phyloP scores from a whole-genome alignment of 768 basidiomycete genomes.

The Suillus tomentosus region DNA sequence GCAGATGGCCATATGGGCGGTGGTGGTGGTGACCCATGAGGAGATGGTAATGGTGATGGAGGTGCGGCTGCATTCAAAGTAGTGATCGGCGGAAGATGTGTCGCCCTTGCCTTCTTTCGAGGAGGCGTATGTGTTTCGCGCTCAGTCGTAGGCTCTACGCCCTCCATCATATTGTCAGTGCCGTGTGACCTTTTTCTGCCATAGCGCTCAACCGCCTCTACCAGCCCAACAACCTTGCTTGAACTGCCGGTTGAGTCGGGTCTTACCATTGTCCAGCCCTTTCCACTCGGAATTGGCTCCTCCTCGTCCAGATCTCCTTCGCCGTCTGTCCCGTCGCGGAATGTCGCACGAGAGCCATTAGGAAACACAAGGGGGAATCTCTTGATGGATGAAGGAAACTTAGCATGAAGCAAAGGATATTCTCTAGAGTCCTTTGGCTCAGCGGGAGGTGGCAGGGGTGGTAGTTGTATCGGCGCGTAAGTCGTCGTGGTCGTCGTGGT shows the following conservation, averaged over 20 bases:
- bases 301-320: slow-evolving; percentile 73
- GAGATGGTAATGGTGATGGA: slow-evolving; percentile 83
- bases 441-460: slow-evolving; percentile 67
- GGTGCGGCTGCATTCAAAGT: slow-evolving; percentile 75
- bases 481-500: slow-evolving; percentile 91
- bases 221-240: slow-evolving; percentile 59
- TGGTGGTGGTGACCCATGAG: slow-evolving; percentile 80
- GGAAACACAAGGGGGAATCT: slow-evolving; percentile 81
- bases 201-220: slow-evolving; percentile 83
- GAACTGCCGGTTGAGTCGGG: slow-evolving; percentile 58
- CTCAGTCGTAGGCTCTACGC: slow-evolving; percentile 60
- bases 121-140: slow-evolving; percentile 52
- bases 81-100: slow-evolving; percentile 60
- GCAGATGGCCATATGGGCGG: slow-evolving; percentile 79
- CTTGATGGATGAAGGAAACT: slow-evolving; percentile 71
- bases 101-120: slow-evolving; percentile 75
- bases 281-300: slow-evolving; percentile 62
- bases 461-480: slow-evolving; percentile 85
- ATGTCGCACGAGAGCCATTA: slow-evolving; percentile 77
- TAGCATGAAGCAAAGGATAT: slow-evolving; percentile 77
- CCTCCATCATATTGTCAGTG: slow-evolving; percentile 67
- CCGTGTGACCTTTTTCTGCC: slow-evolving; percentile 60
- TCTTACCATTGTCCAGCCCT: slow-evolving; percentile 76
- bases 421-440: slow-evolving; percentile 77
- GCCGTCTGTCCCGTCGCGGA: slow-evolving; percentile 67